These are phyloP conservation scores for Glonium stellatum DNA, from an alignment of 495 filamentous ascomycete species.

Conservation along the genomic window DNA sequence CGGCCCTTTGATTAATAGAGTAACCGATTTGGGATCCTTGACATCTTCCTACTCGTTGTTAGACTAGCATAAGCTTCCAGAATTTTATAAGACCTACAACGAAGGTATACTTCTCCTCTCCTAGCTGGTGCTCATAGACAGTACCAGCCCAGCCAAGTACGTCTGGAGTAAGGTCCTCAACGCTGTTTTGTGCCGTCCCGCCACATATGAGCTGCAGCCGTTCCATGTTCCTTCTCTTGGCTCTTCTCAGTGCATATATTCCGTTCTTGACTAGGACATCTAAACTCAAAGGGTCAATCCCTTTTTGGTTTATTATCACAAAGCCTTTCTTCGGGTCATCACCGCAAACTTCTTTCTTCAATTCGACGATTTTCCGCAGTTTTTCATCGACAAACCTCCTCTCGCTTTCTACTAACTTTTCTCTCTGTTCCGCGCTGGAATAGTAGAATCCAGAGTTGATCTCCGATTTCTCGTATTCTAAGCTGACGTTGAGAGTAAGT, in stretches of 20 bases:
- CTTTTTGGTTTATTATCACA: constrained; percentile 98
- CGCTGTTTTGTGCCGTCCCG: constrained; percentile 86
- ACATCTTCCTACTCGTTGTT: constrained; percentile 67
- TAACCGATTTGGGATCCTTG: constrained; percentile 98
- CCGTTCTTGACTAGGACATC: constrained; percentile 97
- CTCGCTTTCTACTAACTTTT: constrained; percentile 96
- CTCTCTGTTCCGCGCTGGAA: constrained; percentile 88
- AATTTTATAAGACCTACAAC: constrained; percentile 42
- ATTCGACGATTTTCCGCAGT: constrained; percentile 91
- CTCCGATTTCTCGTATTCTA: constrained; percentile 98
- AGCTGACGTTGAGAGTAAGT: constrained; percentile 87
- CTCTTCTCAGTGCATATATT: constrained; percentile 85
- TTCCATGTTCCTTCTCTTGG: constrained; percentile 98
- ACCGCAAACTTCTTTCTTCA: constrained; percentile 97
- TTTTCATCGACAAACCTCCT: constrained; percentile 94
- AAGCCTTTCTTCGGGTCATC: constrained; percentile 92
- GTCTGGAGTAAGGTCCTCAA: constrained; percentile 84
- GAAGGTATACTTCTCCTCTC: constrained; percentile 98
- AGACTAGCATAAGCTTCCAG: constrained; percentile 4
- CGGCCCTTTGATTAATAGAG: constrained; percentile 93
- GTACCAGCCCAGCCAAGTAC: constrained; percentile 92
- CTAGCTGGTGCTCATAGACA: constrained; percentile 95
- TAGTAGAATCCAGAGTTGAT: constrained; percentile 99
- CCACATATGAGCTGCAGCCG: constrained; percentile 90
- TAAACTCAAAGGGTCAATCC: constrained; percentile 91